Base-by-base conservation (phyloP, 2,329 filamentous ascomycete genomes). In the Bipolaris cookei region DNA sequence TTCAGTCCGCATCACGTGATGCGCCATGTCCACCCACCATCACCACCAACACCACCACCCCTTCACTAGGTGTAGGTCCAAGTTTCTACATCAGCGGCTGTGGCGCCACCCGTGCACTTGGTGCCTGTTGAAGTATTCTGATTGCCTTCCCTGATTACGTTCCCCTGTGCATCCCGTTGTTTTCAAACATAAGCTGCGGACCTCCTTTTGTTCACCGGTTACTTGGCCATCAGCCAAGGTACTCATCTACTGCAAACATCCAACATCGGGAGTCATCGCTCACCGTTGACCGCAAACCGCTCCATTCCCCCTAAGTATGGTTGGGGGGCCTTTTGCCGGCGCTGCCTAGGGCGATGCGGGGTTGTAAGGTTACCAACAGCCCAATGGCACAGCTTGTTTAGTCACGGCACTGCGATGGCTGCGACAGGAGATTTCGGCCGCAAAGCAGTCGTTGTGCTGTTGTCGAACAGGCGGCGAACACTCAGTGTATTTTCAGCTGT, bases 401-500 rank as follows among this genome's bases (percentile, higher is more conserved):
- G 37, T 42, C 25, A 44, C 28, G 23, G 20, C 49, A 21, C 20
- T 35, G n/a, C 20, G 18, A 51, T 23, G 28, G 18, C 21, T 16
- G 38, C 28, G 32, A 28, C 30, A 48, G 11, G 20, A 14, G 25
- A 16, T 14, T 30, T 23, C 20, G 25, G 18, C 51, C 16, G 47
- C 47, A n/a, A 39, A 44, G 42, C 21, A n/a, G 51, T 23, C 18
- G 43, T 44, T 14, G 38, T 35, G 32, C n/a, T 38, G n/a, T 10
- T 28, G 25, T 28, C 35, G 16, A 44, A 56, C 8, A 34, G 48
- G 44, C 47, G 42, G 28, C 48, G 35, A 56, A 41, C 18, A 32
- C n/a, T 46, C 13, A 16, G 16, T 47, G 38, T 28, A 46, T 44
- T 38, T 38, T 63, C 56, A 62, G 61, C 54, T 42, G 28, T 39